Percentiles rank a stretch among this genome's conserved stretches.
These are phyloP conservation scores for Spinacia oleracea DNA, from an alignment of 179 eudicot species.

Conservation along the genomic window DNA sequence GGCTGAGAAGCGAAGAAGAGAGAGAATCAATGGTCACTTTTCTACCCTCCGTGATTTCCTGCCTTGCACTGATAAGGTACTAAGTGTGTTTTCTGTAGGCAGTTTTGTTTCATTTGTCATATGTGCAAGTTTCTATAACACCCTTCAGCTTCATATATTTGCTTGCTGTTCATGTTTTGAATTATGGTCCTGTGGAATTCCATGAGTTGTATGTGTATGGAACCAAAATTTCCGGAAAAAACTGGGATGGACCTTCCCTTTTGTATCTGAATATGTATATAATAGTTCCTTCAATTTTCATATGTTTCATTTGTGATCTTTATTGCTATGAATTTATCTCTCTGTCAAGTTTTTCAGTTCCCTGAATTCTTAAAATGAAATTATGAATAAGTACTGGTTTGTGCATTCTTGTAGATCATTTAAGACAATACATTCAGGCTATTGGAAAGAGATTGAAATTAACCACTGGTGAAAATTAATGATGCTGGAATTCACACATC, in stretches of 20 bases:
- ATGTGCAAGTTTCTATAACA: background rate
- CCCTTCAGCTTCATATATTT: background rate
- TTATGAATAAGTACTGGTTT: background rate
- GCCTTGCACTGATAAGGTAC: constrained; percentile 25
- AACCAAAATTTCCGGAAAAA: too few relatives aligned
- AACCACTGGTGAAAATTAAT: too few relatives aligned
- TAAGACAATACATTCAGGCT: background rate
- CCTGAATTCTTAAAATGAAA: too few relatives aligned
- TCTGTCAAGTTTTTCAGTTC: background rate
- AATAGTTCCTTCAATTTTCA: background rate
- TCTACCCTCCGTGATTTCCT: constrained; percentile 34
- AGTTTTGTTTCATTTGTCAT: background rate
- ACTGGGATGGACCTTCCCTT: too few relatives aligned
- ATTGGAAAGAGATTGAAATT: background rate
- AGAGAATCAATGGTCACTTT: constrained; percentile 36
- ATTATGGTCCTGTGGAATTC: background rate
- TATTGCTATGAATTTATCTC: background rate
- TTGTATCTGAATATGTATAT: too few relatives aligned
- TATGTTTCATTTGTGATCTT: background rate
- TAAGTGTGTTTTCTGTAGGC: background rate
- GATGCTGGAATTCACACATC: too few relatives aligned
- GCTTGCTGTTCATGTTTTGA: background rate
- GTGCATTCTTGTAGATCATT: background rate
- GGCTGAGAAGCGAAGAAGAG: constrained; percentile 40
- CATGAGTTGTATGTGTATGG: too few relatives aligned